Base-by-base conservation (phyloP, 73 alveolate genomes). In the Paramecium pentaurelia region DNA sequence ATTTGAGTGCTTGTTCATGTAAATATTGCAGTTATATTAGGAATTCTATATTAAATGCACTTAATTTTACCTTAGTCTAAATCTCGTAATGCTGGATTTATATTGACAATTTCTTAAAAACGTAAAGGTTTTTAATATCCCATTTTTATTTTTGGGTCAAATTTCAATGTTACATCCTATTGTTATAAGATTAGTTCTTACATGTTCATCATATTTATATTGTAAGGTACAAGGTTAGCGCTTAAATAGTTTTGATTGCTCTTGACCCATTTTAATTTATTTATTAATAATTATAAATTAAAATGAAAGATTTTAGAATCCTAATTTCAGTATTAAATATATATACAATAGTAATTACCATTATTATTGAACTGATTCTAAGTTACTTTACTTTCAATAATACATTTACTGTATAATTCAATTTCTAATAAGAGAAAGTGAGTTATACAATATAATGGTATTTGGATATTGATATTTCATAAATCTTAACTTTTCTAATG, bases 21-120 rank as follows among this genome's bases (percentile, higher is more conserved):
- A 45, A 44, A 25, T 11, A 47, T 11, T 45, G 16, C 20, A 80
- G 18, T 80, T 80, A 49, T 45, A 40, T 10, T 7, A 80, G 30
- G 28, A 45, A 2, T 3, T 40, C 91, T 80, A 45, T 25, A 54
- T 18, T 16, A 0, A n/a, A 22, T 20, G 8, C 6, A 25, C 4
- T 25, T 14, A 4, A 11, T 49, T 49, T 11, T 77, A 80, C 91
- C 34, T 25, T 47, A 9, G 20, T 40, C 77, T 3, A 80, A 49
- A 45, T 80, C 91, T 11, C 71, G 6, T 80, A 80, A 49, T 25
- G 77, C 91, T 45, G 91, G 91, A 80, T 80, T 47, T 28, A 80
- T 47, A 44, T 20, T 14, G 2, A 14, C 1, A 12, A 80, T 42
- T 45, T 22, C 73, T 14, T 40, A 16, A 4, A 22, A 36, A 16